These are phyloP conservation scores for Teratosphaeriaceae sp. DNA, from an alignment of 2,329 filamentous ascomycete species.

Conservation along the genomic window DNA sequence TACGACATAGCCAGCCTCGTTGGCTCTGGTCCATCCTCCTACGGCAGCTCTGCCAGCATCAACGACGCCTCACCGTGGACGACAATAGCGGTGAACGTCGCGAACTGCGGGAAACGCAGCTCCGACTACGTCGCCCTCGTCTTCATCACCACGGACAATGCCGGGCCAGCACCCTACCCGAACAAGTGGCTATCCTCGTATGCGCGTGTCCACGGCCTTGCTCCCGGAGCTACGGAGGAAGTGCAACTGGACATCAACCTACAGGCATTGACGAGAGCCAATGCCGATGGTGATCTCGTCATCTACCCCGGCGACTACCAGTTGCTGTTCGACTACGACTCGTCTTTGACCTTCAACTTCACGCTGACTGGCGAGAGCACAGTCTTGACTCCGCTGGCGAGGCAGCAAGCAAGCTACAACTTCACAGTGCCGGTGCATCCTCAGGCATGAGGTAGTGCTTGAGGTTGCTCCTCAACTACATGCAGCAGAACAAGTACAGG, in stretches of 20 bases:
- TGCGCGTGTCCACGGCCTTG: slow-evolving; percentile 13
- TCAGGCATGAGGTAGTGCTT: not conserved
- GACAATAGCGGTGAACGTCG: slow-evolving; percentile 31
- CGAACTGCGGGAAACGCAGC: slow-evolving; percentile 29
- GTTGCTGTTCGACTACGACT: slow-evolving; percentile 36
- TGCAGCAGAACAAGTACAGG: too few species aligned
- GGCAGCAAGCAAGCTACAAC: slow-evolving; percentile 6
- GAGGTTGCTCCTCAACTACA: too few species aligned
- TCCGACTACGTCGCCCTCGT: slow-evolving; percentile 39
- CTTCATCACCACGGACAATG: slow-evolving; percentile 30
- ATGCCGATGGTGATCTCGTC: slow-evolving; percentile 32
- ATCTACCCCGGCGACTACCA: slow-evolving; percentile 38
- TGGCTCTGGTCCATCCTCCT: not conserved
- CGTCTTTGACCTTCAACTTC: slow-evolving; percentile 24
- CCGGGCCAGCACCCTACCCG: slow-evolving; percentile 36
- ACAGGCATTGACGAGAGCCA: slow-evolving; percentile 33
- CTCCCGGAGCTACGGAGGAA: slow-evolving; percentile 10
- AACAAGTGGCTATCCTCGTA: slow-evolving; percentile 35
- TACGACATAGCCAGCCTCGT: slow-evolving; percentile 28
- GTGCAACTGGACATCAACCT: slow-evolving; percentile 33
- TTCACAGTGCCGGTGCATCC: slow-evolving; percentile 5
- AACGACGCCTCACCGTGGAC: slow-evolving; percentile 33
- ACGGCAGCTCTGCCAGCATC: slow-evolving; percentile 27
- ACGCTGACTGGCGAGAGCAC: slow-evolving; percentile 10
- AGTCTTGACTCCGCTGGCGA: slow-evolving; percentile 3